Percentiles rank a stretch among this genome's conserved stretches.
phyloP scores from a whole-genome alignment of 148 eudicot species.

The Spergularia marina region DNA sequence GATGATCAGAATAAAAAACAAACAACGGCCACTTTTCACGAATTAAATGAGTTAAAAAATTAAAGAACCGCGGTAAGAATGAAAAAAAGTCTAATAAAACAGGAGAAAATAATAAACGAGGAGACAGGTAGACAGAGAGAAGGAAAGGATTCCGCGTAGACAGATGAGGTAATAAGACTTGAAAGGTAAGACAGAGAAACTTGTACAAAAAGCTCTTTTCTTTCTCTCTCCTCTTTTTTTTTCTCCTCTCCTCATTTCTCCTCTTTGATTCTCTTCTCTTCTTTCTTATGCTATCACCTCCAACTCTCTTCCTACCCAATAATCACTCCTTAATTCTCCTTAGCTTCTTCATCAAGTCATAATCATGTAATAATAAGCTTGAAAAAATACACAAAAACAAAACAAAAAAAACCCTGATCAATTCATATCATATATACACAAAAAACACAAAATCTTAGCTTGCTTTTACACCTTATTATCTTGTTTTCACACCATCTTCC shows the following conservation, averaged over 20 bases:
- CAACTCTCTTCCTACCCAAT: no score
- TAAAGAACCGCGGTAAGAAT: neutral
- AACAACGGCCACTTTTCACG: neutral
- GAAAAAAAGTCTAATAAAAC: conserved; percentile 7
- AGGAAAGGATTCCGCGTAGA: conserved; percentile 62
- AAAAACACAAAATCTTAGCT: neutral
- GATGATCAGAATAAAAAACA: neutral
- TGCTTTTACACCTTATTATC: conserved; percentile 28
- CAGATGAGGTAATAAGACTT: conserved; percentile 39
- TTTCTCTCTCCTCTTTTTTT: no score
- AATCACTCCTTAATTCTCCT: no score
- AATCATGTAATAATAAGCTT: neutral
- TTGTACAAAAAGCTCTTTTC: no score
- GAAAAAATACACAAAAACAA: neutral
- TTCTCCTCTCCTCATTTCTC: neutral
- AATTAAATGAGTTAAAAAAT: no score
- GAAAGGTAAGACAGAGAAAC: neutral
- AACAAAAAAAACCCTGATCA: neutral
- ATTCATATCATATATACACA: neutral
- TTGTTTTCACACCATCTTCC: conserved; percentile 39
- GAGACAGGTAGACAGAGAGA: neutral
- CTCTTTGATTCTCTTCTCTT: no score
- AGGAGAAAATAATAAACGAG: neutral
- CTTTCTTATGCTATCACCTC: no score
- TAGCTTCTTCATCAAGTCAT: neutral